Percentiles rank a stretch among this genome's conserved stretches.
phyloP scores from a whole-genome alignment of 495 filamentous ascomycete genomes.

The Antarctomyces pellizariae region DNA sequence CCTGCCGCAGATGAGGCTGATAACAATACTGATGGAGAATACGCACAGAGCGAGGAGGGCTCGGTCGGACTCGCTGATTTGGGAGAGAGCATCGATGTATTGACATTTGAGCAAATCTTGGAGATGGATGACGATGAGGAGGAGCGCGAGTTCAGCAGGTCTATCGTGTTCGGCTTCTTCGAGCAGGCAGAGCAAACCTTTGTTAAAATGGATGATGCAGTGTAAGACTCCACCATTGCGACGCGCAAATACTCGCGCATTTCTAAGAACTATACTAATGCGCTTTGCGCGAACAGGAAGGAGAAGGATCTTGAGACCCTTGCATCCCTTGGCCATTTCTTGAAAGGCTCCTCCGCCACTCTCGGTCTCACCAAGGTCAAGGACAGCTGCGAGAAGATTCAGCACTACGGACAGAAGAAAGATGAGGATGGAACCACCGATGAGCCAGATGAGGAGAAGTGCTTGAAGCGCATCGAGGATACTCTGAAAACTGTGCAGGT shows the following conservation, averaged over 20 bases:
- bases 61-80: conserved; percentile 16
- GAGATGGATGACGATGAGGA: conserved; percentile 15
- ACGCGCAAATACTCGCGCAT: not conserved
- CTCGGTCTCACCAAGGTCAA: conserved; percentile 81
- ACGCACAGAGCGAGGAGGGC: conserved; percentile 11
- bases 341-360: conserved; percentile 96
- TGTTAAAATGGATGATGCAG: conserved; percentile 49
- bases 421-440: conserved; percentile 50
- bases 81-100: conserved; percentile 49
- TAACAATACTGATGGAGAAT: no score
- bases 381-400: conserved; percentile 87
- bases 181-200: conserved; percentile 78
- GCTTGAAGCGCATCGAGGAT: conserved; percentile 40
- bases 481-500: conserved; percentile 46
- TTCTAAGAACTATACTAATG: not conserved
- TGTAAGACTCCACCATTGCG: conserved; percentile 37
- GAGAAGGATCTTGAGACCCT: conserved; percentile 41
- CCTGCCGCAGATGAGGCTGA: no score
- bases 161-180: conserved; percentile 83
- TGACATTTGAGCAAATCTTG: conserved; percentile 81
- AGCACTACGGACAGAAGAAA: conserved; percentile 64
- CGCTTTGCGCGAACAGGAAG: conserved; percentile 22
- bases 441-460: conserved; percentile 34
- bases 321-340: conserved; percentile 74
- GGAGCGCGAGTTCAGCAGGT: conserved; percentile 28